Conservation (phyloP, 495 filamentous ascomycete species). For the Podospora tetraspora region DNA sequence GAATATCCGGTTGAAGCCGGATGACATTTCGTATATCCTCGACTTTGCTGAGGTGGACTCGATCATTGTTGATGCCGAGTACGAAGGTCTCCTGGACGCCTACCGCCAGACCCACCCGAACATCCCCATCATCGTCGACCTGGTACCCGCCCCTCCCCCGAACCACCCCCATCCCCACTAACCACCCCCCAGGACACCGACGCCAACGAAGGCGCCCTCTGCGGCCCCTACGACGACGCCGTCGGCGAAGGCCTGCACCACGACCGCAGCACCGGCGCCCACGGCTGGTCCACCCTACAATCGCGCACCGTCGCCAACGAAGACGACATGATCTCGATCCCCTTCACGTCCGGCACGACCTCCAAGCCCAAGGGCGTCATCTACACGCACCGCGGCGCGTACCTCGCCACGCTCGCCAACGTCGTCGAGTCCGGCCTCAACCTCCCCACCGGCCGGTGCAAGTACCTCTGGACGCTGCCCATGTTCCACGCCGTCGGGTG, state of each 20-base stretch:
- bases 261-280: conserved; percentile 55
- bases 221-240: conserved; percentile 77
- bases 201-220: conserved; percentile 63
- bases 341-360: conserved; percentile 91
- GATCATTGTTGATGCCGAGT: conserved; percentile 88
- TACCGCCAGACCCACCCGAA: conserved; percentile 55
- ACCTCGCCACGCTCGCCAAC: conserved; percentile 80
- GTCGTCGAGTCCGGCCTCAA: conserved; percentile 85
- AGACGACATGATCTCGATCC: conserved; percentile 69
- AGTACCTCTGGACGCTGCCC: conserved; percentile 87
- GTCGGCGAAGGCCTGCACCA: conserved; percentile 72
- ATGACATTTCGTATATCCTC: conserved; percentile 89
- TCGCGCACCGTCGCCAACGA: conserved; percentile 60
- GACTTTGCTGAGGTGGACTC: conserved; percentile 74
- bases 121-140: conserved; percentile 69
- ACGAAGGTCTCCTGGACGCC: conserved; percentile 56
- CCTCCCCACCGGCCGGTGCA: conserved; percentile 57
- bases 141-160: conserved; percentile 1
- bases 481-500: conserved; percentile 97
- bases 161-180: neutral
- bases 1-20: conserved; percentile 85
- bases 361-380: conserved; percentile 90
- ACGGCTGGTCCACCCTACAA: conserved; percentile 75
- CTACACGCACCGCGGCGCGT: conserved; percentile 81
- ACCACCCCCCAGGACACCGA: conserved; percentile 57